Evolutionary conservation across 441 rosid species (phyloP).

Genomic region (Gossypium lobatum): DNA sequence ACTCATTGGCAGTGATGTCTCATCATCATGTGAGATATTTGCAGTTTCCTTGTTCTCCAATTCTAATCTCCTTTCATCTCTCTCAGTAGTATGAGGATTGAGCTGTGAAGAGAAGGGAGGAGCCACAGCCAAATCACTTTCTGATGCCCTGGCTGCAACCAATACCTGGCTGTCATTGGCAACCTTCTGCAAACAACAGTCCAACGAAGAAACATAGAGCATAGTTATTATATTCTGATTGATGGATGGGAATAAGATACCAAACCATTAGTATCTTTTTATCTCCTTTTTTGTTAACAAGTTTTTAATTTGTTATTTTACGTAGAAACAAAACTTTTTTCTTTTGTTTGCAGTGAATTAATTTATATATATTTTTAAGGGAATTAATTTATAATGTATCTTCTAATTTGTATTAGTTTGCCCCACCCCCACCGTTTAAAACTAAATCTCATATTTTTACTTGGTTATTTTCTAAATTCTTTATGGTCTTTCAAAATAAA

Average conservation of each 20-base stretch:
- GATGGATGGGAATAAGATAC: not conserved
- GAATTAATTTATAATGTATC: no score
- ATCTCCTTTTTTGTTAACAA: not conserved
- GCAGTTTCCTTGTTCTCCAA: slow-evolving; percentile 37
- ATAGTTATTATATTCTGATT: not conserved
- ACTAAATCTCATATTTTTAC: not conserved
- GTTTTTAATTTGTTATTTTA: not conserved
- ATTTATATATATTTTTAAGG: not conserved
- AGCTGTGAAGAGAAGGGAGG: slow-evolving; percentile 38
- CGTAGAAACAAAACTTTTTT: not conserved
- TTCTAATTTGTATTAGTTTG: not conserved
- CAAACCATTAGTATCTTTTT: not conserved
- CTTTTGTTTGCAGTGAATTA: not conserved
- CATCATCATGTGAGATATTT: slow-evolving; percentile 33
- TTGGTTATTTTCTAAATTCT: not conserved
- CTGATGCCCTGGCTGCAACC: slow-evolving; percentile 50
- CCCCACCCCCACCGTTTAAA: not conserved
- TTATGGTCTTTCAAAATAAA: not conserved
- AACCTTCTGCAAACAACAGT: slow-evolving; percentile 37
- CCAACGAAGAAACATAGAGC: not conserved
- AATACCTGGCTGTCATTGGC: slow-evolving; percentile 41
- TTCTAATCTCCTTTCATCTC: slow-evolving; percentile 35
- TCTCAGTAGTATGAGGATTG: slow-evolving; percentile 18
- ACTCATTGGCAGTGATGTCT: slow-evolving; percentile 23
- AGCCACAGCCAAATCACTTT: slow-evolving; percentile 39